Evolutionary conservation across 768 basidiomycete genomes (phyloP).

Genomic region (Tricholoma furcatifolium): DNA sequence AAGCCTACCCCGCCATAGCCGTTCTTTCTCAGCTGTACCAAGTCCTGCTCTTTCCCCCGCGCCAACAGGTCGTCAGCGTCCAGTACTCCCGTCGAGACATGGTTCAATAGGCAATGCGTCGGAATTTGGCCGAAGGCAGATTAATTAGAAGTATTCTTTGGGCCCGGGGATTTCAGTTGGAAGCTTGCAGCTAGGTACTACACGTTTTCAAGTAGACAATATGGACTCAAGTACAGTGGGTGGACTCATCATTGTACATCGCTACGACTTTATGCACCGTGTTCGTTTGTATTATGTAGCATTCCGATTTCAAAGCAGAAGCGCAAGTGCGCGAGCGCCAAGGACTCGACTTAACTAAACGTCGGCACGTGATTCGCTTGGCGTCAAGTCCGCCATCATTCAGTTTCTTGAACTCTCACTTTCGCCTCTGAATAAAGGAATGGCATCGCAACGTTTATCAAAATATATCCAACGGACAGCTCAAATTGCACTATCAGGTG

Average conservation of each 20-base stretch:
- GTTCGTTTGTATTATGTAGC: no score
- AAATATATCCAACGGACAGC: slow-evolving; percentile 37
- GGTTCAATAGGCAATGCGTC: slow-evolving; percentile 1
- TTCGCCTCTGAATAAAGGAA: slow-evolving; percentile 13
- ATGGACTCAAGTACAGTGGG: no score
- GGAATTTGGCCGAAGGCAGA: neutral
- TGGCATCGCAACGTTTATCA: slow-evolving; percentile 31
- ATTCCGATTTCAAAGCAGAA: no score
- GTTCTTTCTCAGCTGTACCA: slow-evolving; percentile 15
- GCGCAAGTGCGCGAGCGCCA: neutral
- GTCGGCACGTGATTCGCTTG: slow-evolving; percentile 6
- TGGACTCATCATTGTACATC: no score
- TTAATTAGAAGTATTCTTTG: neutral
- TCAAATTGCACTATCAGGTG: slow-evolving; percentile 32
- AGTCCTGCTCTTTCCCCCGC: slow-evolving; percentile 3
- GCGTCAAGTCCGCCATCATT: neutral
- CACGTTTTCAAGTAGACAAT: neutral
- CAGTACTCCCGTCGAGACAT: slow-evolving; percentile 7
- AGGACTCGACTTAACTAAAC: no score
- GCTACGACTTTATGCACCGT: no score
- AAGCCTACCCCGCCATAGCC: slow-evolving; percentile 10
- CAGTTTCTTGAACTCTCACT: neutral
- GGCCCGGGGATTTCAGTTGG: neutral
- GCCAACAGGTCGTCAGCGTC: slow-evolving; percentile 8
- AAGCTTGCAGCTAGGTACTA: neutral